Conservation (phyloP, 345 rosid species). For the Euclidium syriacum region DNA sequence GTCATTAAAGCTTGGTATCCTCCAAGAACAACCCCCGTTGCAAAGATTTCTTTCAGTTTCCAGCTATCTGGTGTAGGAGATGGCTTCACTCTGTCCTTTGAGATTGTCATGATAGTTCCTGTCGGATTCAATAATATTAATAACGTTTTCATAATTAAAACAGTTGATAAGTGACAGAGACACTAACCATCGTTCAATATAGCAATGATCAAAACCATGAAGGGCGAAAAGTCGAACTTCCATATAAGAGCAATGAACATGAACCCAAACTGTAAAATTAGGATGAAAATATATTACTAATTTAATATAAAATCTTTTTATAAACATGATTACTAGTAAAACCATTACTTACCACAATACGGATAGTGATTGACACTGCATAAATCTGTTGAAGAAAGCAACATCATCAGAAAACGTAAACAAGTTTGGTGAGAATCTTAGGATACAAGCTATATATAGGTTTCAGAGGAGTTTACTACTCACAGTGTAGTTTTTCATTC, state of each 20-base stretch:
- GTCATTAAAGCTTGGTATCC: conserved; percentile 80
- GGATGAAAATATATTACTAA: no score
- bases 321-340: no score
- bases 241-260: conserved; percentile 84
- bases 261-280: conserved; percentile 63
- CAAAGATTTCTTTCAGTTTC: conserved; percentile 88
- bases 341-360: conserved; percentile 75
- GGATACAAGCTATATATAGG: neutral
- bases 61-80: conserved; percentile 96
- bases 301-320: no score
- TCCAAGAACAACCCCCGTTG: conserved; percentile 81
- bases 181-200: conserved; percentile 80
- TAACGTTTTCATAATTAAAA: neutral
- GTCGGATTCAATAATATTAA: neutral
- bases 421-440: neutral
- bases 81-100: conserved; percentile 91
- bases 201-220: conserved; percentile 95
- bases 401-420: neutral
- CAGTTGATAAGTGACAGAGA: neutral
- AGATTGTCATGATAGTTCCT: conserved; percentile 96
- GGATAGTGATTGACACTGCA: conserved; percentile 94
- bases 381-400: conserved; percentile 46
- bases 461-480: conserved; percentile 16
- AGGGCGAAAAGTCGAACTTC: conserved; percentile 86
- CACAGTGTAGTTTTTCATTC: conserved; percentile 96